Conservation (phyloP, 345 rosid species). For the Gossypium sturtianum region DNA sequence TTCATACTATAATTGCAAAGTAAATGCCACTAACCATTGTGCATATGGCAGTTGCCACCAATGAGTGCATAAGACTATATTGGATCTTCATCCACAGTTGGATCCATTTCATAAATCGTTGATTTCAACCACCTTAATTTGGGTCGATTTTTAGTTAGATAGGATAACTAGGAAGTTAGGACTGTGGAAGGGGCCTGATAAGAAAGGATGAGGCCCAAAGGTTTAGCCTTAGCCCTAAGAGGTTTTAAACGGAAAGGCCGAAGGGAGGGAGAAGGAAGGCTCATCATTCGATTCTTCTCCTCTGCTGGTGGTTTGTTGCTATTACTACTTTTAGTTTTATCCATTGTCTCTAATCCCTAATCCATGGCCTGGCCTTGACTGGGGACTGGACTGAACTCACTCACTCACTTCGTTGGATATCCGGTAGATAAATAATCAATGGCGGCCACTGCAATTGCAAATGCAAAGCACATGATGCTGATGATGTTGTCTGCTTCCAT, state of each 20-base stretch:
- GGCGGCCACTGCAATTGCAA: background rate
- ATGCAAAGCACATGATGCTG: background rate
- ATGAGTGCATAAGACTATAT: conserved; percentile 84
- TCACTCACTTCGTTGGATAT: background rate
- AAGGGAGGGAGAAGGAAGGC: background rate
- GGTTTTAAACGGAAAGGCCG: too few relatives aligned
- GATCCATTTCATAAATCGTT: too few relatives aligned
- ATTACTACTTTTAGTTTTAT: background rate
- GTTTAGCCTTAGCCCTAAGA: background rate
- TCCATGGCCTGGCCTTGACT: background rate
- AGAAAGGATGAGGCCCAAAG: background rate
- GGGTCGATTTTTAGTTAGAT: too few relatives aligned
- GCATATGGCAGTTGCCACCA: conserved; percentile 90
- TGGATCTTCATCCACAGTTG: conserved; percentile 75
- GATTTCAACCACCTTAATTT: too few relatives aligned
- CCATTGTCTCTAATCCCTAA: background rate
- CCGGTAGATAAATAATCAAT: background rate
- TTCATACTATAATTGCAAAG: background rate
- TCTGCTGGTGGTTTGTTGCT: background rate
- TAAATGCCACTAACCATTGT: conserved; percentile 58
- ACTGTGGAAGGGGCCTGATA: background rate
- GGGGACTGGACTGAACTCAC: background rate
- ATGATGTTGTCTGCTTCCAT: background rate
- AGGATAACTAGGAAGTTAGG: too few relatives aligned
- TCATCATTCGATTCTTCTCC: background rate